Conservation (phyloP, 2,329 filamentous ascomycete genomes). For the Cadophora sp. region DNA sequence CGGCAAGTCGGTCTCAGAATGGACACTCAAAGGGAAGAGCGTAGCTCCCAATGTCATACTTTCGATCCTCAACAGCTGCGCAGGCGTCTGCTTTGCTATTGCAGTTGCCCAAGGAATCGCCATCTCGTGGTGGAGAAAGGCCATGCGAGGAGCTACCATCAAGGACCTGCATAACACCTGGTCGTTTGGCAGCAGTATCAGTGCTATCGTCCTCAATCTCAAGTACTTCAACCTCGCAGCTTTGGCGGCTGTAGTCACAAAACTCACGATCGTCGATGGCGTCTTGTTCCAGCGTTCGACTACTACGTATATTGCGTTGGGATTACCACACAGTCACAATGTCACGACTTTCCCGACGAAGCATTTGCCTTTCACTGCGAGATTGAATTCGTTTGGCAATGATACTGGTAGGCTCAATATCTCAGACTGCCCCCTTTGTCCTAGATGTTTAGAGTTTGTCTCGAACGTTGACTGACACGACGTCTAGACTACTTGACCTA, state of each 20-base stretch:
- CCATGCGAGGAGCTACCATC: conserved; percentile 3
- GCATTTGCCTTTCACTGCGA: neutral
- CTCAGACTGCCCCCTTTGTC: no score
- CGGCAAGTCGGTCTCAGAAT: neutral
- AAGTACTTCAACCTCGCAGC: conserved; percentile 1
- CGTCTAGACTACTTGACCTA: neutral
- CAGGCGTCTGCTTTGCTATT: neutral
- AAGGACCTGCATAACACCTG: neutral
- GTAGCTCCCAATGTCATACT: neutral
- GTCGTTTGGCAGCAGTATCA: neutral
- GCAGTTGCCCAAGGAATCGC: conserved; percentile 6
- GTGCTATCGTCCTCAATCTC: neutral
- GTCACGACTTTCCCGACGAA: neutral
- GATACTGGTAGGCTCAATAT: neutral
- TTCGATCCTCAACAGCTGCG: neutral
- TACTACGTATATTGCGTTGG: neutral
- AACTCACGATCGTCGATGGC: neutral
- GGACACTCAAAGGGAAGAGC: neutral
- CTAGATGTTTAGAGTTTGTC: neutral
- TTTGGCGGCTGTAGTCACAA: neutral
- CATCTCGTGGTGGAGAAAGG: conserved; percentile 2
- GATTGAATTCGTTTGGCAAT: neutral
- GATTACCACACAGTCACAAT: neutral
- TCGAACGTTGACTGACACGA: neutral
- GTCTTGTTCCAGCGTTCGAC: neutral